Percentiles rank a stretch among this genome's conserved stretches.
phyloP scores from a whole-genome alignment of 2,329 filamentous ascomycete species.

The Rutstroemia sp. region DNA sequence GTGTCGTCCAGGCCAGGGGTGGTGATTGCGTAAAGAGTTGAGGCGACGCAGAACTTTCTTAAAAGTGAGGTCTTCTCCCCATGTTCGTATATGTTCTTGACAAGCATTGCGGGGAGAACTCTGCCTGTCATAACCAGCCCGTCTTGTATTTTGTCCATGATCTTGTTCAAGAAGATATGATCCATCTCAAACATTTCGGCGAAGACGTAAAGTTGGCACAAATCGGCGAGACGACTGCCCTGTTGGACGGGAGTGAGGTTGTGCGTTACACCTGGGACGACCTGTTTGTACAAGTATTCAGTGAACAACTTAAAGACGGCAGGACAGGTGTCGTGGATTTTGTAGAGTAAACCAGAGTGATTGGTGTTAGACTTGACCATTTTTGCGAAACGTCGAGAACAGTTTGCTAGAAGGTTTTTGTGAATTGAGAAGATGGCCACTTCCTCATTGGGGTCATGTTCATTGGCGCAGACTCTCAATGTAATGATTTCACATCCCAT shows the following conservation, averaged over 20 bases:
- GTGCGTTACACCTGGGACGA: slow-evolving; percentile 8
- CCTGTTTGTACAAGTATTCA: slow-evolving; percentile 15
- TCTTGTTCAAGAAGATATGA: slow-evolving; percentile 12
- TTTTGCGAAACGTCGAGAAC: background rate
- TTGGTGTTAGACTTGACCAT: background rate
- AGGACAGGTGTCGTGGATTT: slow-evolving; percentile 2
- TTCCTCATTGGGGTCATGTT: background rate
- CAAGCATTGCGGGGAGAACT: slow-evolving; percentile 10
- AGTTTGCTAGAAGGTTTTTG: background rate
- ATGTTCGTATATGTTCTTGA: slow-evolving; percentile 14
- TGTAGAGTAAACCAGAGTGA: background rate
- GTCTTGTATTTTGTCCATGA: slow-evolving; percentile 24
- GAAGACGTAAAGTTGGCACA: slow-evolving; percentile 19
- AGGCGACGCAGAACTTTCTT: slow-evolving; percentile 16
- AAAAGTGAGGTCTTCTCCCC: slow-evolving; percentile 9
- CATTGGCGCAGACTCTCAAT: background rate
- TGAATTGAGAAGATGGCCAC: background rate
- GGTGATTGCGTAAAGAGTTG: slow-evolving; percentile 6
- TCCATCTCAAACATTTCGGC: slow-evolving; percentile 11
- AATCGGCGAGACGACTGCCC: slow-evolving; percentile 3
- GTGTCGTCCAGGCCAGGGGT: background rate
- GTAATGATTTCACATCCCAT: slow-evolving; percentile 2
- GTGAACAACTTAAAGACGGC: slow-evolving; percentile 17
- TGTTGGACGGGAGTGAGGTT: background rate
- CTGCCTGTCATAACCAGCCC: slow-evolving; percentile 12